phyloP scores from a whole-genome alignment of 441 rosid species.

The Capsella rubella region DNA sequence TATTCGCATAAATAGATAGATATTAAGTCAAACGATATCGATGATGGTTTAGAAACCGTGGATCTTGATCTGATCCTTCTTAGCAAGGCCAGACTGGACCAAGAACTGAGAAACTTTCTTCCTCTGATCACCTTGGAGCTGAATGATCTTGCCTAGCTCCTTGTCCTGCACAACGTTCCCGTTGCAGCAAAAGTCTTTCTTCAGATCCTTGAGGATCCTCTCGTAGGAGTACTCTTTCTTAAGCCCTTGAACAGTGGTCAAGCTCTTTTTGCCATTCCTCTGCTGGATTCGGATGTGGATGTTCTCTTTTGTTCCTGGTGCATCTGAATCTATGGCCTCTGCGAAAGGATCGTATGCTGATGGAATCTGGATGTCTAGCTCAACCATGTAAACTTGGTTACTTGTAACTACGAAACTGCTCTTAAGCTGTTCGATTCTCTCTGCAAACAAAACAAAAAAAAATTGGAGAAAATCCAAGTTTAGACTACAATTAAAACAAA shows the following conservation, averaged over 20 bases:
- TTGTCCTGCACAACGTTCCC: constrained; percentile 72
- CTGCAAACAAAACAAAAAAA: neutral
- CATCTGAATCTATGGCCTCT: constrained; percentile 60
- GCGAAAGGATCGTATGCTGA: constrained; percentile 74
- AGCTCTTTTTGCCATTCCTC: constrained; percentile 72
- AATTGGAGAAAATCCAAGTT: neutral
- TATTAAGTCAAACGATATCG: neutral
- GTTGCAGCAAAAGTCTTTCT: constrained; percentile 68
- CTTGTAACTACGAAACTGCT: constrained; percentile 15
- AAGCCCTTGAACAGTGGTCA: constrained; percentile 68
- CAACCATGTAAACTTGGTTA: constrained; percentile 77
- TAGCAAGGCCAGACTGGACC: constrained; percentile 54
- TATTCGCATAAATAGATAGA: constrained; percentile 17
- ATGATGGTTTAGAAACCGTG: constrained; percentile 66
- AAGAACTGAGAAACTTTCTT: constrained; percentile 74
- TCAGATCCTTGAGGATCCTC: constrained; percentile 64
- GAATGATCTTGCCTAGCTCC: constrained; percentile 68
- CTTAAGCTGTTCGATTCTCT: constrained; percentile 15
- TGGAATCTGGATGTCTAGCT: constrained; percentile 62
- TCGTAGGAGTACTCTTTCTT: constrained; percentile 58
- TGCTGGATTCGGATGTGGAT: constrained; percentile 74
- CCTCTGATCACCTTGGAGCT: constrained; percentile 92
- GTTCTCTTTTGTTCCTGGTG: constrained; percentile 58
- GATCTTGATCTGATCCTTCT: constrained; percentile 79
- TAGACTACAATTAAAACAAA: neutral